A percentile compares a stretch with the other conserved stretches of the same genome.
Conservation (phyloP, 31 red algal genomes). For the Bonnemaisonia californica region DNA sequence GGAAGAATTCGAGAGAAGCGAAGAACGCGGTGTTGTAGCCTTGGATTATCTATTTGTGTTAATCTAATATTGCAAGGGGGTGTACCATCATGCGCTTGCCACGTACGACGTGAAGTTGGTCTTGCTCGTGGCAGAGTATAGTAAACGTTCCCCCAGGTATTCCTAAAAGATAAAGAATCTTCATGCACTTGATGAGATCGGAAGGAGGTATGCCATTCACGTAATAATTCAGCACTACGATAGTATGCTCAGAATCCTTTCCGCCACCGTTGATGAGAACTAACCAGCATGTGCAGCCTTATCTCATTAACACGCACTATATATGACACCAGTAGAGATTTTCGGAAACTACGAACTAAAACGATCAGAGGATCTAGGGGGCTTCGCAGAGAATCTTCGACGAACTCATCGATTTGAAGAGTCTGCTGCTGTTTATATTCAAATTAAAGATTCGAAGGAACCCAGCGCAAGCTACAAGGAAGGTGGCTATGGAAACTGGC, state of each 20-base stretch:
- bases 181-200: conserved; percentile 21
- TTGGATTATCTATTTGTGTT: conserved; percentile 66
- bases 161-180: conserved; percentile 28
- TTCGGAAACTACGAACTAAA: conserved; percentile 17
- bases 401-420: conserved; percentile 20
- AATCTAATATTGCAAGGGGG: conserved; percentile 37
- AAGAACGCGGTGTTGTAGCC: conserved; percentile 32
- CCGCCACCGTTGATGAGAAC: conserved; percentile 9
- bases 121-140: conserved; percentile 45
- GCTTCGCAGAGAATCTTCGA: conserved; percentile 22
- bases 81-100: conserved; percentile 71
- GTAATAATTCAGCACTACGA: conserved; percentile 37
- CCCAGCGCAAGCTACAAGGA: conserved; percentile 38
- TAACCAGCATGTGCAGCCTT: conserved; percentile 25
- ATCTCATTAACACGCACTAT: conserved; percentile 41
- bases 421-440: conserved; percentile 42
- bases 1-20: conserved; percentile 3
- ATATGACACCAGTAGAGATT: conserved; percentile 35
- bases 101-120: conserved; percentile 69
- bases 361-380: conserved; percentile 14
- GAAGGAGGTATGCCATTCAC: conserved; percentile 49
- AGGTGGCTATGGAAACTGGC: conserved; percentile 46
- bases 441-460: conserved; percentile 25
- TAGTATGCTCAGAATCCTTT: conserved; percentile 28
- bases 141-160: conserved; percentile 54